Evolutionary conservation across 2,329 filamentous ascomycete species (phyloP), one percentile per base, ranked within the genome.

Genomic region (Claviceps quebecensis): DNA sequence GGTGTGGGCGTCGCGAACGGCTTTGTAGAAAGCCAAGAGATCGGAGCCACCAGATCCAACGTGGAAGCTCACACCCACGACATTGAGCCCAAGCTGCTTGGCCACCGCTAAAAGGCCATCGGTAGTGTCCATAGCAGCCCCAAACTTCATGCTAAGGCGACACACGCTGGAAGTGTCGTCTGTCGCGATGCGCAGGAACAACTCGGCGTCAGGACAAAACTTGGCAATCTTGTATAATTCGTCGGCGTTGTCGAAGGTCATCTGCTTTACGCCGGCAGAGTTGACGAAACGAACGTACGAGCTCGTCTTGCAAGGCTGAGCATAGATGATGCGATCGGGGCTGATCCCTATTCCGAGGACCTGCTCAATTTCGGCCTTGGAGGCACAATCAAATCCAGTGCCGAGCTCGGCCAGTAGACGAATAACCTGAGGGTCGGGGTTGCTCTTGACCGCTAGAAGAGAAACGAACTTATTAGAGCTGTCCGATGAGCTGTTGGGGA

Each of bases 251-350:
- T 98, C 93, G 65, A 98, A 97, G 2, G 93, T 98, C 91, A 98
- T 97, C 76, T 95, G 87, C 73, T 86, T 91, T 66, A 98, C 93
- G 59, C 85, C 86, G 58, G 83, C 76, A 65, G 81, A 78, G 63
- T 86, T 82, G 57, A 94, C 93, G 64, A 90, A 95, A 64, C 90
- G 88, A 56, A 98, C 78, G 69, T 96, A 97, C 47, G 91, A 96
- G 73, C 93, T 95, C 63, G 93, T 98, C 82, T 98, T 98, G 86
- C 93, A 97, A 52, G 93, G 93, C 73, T 98, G 93, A 48, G 93
- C 93, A 65, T 97, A 98, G 72, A 98, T 96, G 75, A 98, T 94
- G 67, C 91, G 89, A 58, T 83, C 80, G 13, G 93, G 87, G 64
- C 87, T 83, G 58, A 95, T 78, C 60, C 89, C 90, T 67, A 90